These are phyloP conservation scores for Chiua virens DNA, from an alignment of 768 basidiomycete species.

Conservation along the genomic window DNA sequence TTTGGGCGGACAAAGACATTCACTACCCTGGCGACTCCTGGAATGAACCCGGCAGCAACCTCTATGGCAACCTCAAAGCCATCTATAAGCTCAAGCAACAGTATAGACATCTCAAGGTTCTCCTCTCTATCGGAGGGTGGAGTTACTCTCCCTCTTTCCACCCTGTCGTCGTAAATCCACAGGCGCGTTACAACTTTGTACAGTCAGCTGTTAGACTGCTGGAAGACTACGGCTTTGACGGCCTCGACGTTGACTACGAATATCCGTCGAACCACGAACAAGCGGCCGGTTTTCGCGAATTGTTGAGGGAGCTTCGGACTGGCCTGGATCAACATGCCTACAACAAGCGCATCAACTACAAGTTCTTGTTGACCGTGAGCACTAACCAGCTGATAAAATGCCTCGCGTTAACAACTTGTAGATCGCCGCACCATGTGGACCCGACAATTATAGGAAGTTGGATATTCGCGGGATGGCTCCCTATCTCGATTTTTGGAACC, in stretches of 20 bases:
- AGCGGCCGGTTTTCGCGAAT: conserved; percentile 79
- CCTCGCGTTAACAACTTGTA: conserved; percentile 27
- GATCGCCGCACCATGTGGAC: conserved; percentile 94
- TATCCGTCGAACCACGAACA: conserved; percentile 81
- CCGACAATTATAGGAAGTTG: conserved; percentile 79
- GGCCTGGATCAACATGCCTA: conserved; percentile 75
- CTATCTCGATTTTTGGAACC: conserved; percentile 92
- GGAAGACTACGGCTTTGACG: conserved; percentile 92
- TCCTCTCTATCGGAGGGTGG: conserved; percentile 95
- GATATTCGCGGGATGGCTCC: conserved; percentile 82
- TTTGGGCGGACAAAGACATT: conserved; percentile 96
- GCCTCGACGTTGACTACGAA: conserved; percentile 91
- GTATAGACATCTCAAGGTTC: conserved; percentile 74
- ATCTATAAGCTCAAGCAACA: conserved; percentile 88
- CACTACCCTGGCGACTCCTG: conserved; percentile 95
- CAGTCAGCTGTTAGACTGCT: conserved; percentile 72
- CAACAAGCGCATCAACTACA: conserved; percentile 59
- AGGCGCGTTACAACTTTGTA: conserved; percentile 75
- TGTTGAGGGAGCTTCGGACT: conserved; percentile 72
- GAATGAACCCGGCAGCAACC: conserved; percentile 87
- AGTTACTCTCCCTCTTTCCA: conserved; percentile 89
- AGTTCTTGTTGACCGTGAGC: conserved; percentile 74
- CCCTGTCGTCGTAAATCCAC: conserved; percentile 67
- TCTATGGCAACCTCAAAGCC: conserved; percentile 95
- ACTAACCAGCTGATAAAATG: not conserved